A percentile compares a stretch with the other conserved stretches of the same genome.
Evolutionary conservation across 75 land plant genomes (phyloP).

Genomic region (Pinus albicaulis): DNA sequence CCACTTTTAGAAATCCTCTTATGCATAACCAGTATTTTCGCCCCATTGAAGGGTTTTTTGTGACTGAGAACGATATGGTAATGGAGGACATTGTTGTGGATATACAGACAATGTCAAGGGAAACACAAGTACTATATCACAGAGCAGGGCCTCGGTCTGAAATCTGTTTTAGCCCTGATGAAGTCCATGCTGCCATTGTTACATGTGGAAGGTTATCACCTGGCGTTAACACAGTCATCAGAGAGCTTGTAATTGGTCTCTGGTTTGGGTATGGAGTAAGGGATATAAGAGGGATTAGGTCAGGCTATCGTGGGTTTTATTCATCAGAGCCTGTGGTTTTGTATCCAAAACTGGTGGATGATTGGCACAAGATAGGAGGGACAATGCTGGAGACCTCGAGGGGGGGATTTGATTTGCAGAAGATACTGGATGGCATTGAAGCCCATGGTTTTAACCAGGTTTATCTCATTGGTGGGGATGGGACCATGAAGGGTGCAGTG

Average conservation of each 20-base stretch:
- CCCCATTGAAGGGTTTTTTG: conserved; percentile 54
- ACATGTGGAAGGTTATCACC: conserved; percentile 95
- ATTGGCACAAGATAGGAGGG: conserved; percentile 72
- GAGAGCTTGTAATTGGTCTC: conserved; percentile 82
- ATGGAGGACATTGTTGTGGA: conserved; percentile 55
- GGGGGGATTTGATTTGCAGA: conserved; percentile 74
- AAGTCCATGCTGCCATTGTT: conserved; percentile 73
- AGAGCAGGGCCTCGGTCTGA: conserved; percentile 72
- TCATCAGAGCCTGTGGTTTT: conserved; percentile 41
- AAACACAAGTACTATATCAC: conserved; percentile 38
- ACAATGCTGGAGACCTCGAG: conserved; percentile 61
- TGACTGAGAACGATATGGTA: conserved; percentile 47
- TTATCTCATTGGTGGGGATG: conserved; percentile 81
- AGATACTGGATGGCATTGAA: conserved; percentile 66
- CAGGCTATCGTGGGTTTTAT: conserved; percentile 88
- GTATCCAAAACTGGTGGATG: conserved; percentile 56
- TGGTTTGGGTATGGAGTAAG: conserved; percentile 77
- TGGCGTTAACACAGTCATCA: conserved; percentile 86
- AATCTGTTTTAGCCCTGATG: conserved; percentile 42
- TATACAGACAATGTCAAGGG: conserved; percentile 11
- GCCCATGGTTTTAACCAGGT: conserved; percentile 61
- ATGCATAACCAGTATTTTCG: conserved; percentile 46
- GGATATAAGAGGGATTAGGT: conserved; percentile 54
- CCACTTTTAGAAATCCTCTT: conserved; percentile 51
- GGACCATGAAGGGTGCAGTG: conserved; percentile 77